These are phyloP conservation scores for Phaseolus lunatus DNA, from an alignment of 306 rosid genomes.

Conservation along the genomic window DNA sequence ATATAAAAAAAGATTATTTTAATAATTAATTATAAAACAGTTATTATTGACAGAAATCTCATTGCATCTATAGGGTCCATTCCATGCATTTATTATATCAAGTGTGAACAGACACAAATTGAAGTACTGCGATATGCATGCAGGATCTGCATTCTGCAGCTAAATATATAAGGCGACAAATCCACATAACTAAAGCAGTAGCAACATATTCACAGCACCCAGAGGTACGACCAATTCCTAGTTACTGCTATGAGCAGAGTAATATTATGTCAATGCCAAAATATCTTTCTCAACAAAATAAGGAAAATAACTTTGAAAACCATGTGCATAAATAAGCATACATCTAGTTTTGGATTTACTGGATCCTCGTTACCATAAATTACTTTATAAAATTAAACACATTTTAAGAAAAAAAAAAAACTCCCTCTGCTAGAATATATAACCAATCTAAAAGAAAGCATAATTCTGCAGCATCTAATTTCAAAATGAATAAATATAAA, in stretches of 20 bases:
- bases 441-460: not conserved
- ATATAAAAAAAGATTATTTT: too few species aligned
- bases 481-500: not conserved
- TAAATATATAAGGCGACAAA: constrained; percentile 5
- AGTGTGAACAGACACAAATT: constrained; percentile 2
- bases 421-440: not conserved
- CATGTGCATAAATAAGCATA: not conserved
- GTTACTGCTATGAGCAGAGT: not conserved
- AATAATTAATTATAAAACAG: too few species aligned
- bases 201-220: too few species aligned
- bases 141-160: constrained; percentile 14
- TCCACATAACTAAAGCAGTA: not conserved
- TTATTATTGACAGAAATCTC: not conserved
- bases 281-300: not conserved
- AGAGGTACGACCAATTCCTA: not conserved
- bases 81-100: not conserved
- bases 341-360: not conserved
- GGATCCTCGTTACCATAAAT: not conserved
- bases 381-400: not conserved
- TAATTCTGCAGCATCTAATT: not conserved
- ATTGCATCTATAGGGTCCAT: not conserved
- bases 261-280: not conserved
- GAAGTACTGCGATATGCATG: constrained; percentile 12
- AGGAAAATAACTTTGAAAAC: not conserved
- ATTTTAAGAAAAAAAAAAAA: not conserved